Base-by-base conservation (phyloP, 208 protist species). In the Endotrypanum monterogeii region DNA sequence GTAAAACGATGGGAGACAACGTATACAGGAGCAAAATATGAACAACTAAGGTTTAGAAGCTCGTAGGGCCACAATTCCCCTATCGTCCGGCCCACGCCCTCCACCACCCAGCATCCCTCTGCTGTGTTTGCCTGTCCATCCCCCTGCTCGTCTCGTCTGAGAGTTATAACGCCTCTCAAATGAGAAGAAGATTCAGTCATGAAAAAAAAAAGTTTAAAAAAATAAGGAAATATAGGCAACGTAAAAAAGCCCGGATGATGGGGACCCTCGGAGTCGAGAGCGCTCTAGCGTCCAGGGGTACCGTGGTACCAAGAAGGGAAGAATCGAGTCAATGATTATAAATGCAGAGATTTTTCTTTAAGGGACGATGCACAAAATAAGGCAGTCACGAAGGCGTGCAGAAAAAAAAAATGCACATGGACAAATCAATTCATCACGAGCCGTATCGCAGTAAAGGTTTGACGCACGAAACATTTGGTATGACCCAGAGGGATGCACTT, bases 331-430 rank as follows among this genome's bases (percentile, higher is more conserved):
- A 48, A 48, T 11, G 44, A 11, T 48, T 48, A 11, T 48, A 48
- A 14, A 48, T 11, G 8, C 37, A 46, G 37, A 30, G 62, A 70
- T 62, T 73, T 48, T 63, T 63, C 12, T 48, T 37, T 39, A 51
- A 28, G 41, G 20, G 28, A 32, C 56, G 20, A 54, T 23, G 20
- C 14, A 51, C 6, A 44, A 46, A 25, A 65, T 63, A 32, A 65
- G 52, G 62, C 46, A n/a, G 9, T 28, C 37, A 50, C 37, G 68
- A 32, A 63, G 2, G n/a, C 28, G 41, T 60, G 35, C 48, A 37
- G 46, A 18, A 6, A 48, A 28, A 62, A 20, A 14, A 6, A 55
- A 39, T 55, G 30, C 20, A 5, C 20, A 41, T 20, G 12, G 2
- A 23, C 5, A 48, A 11, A 25, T n/a, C 30, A 48, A 48, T 11